phyloP scores from a whole-genome alignment of 2,329 filamentous ascomycete genomes.

The Elsinoe necatrix region DNA sequence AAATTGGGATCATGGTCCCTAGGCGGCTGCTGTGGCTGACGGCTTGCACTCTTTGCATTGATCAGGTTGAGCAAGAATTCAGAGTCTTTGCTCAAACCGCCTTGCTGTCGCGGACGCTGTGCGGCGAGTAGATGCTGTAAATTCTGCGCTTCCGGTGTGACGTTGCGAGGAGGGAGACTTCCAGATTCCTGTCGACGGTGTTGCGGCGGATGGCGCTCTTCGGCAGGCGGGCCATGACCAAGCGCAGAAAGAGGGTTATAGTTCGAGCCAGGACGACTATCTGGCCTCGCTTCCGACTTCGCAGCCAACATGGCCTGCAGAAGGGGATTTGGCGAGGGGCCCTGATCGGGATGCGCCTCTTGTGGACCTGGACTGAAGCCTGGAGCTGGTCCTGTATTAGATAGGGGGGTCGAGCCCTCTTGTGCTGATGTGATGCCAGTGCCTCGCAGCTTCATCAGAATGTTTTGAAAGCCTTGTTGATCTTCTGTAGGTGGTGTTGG shows the following conservation, averaged over 20 bases:
- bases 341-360: not conserved
- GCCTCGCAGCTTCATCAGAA: conserved; percentile 13
- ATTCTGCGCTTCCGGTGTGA: conserved; percentile 20
- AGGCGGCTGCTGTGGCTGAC: conserved; percentile 27
- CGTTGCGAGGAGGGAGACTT: conserved; percentile 15
- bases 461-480: conserved; percentile 64
- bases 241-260: not conserved
- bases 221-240: not conserved
- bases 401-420: not conserved
- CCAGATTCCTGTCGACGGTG: conserved; percentile 9
- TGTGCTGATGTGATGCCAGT: not conserved
- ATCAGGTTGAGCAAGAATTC: conserved; percentile 82
- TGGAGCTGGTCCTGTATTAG: not conserved
- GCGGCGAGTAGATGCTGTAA: conserved; percentile 32
- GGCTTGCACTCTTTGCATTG: conserved; percentile 41
- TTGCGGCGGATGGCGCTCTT: not conserved
- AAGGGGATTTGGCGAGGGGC: conserved; percentile 1
- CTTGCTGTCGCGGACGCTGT: conserved; percentile 36
- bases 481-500: conserved; percentile 52
- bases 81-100: conserved; percentile 50
- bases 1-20: conserved; percentile 26
- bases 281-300: conserved; percentile 8
- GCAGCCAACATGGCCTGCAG: conserved; percentile 1
- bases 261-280: conserved; percentile 1
- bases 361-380: conserved; percentile 2